A percentile compares a stretch with the other conserved stretches of the same genome.
These are phyloP conservation scores for Pseudogymnoascus sp. DNA, from an alignment of 2,329 filamentous ascomycete genomes.

Conservation along the genomic window DNA sequence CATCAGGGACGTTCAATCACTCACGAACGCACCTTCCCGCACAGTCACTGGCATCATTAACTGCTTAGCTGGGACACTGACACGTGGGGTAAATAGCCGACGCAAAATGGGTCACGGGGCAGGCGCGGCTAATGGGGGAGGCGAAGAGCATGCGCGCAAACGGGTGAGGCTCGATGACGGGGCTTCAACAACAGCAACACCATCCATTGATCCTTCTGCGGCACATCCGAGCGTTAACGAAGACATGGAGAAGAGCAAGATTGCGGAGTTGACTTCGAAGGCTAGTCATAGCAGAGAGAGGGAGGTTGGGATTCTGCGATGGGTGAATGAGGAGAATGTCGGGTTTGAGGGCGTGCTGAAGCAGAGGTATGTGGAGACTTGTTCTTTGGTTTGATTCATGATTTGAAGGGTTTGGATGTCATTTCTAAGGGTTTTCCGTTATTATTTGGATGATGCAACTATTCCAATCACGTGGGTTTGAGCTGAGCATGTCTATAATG, in stretches of 20 bases:
- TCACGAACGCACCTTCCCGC: conserved; percentile 2
- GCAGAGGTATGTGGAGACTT: conserved; percentile 43
- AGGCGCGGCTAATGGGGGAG: neutral
- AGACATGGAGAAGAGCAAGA: conserved; percentile 5
- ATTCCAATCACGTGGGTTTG: neutral
- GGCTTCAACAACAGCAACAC: conserved; percentile 3
- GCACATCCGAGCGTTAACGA: neutral
- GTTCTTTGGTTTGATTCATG: neutral
- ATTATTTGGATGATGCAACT: neutral
- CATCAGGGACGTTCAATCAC: neutral
- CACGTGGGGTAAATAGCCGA: neutral
- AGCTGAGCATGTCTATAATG: neutral
- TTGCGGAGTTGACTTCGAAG: neutral
- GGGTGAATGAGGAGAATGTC: conserved; percentile 47
- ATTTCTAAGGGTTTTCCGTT: neutral
- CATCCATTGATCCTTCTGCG: neutral
- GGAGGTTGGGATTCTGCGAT: conserved; percentile 55
- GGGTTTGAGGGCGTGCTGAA: conserved; percentile 61
- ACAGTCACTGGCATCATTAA: neutral
- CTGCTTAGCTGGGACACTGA: neutral
- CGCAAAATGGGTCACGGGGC: neutral
- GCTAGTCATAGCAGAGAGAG: conserved; percentile 18
- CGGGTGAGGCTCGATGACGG: conserved; percentile 11
- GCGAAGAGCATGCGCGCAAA: conserved; percentile 13
- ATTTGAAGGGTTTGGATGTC: neutral